These are phyloP conservation scores for Colletotrichum phormii DNA, from an alignment of 2,329 filamentous ascomycete species.

Conservation along the genomic window DNA sequence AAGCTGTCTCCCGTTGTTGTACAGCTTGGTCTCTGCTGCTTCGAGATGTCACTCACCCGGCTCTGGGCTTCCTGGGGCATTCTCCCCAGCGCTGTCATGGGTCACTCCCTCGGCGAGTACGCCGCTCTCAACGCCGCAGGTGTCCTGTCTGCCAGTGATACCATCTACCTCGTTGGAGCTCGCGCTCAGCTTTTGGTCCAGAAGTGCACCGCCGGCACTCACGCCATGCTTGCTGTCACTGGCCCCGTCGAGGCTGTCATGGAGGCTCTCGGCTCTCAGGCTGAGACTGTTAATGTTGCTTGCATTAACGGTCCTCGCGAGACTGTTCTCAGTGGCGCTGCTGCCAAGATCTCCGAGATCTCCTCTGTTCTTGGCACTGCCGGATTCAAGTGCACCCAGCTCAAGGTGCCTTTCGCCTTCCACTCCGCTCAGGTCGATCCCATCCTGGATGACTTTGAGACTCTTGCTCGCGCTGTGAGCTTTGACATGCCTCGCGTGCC, in stretches of 20 bases:
- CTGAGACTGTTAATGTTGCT: conserved; percentile 62
- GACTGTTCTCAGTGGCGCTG: conserved; percentile 73
- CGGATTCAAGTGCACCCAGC: conserved; percentile 56
- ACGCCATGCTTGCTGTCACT: conserved; percentile 67
- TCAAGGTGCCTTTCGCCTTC: conserved; percentile 65
- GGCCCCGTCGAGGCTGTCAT: conserved; percentile 63
- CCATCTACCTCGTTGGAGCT: conserved; percentile 77
- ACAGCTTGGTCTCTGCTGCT: conserved; percentile 65
- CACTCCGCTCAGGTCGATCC: conserved; percentile 65
- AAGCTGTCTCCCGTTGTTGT: conserved; percentile 62
- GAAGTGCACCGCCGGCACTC: conserved; percentile 73
- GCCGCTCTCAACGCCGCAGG: conserved; percentile 78
- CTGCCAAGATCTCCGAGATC: conserved; percentile 56
- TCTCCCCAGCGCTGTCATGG: conserved; percentile 65
- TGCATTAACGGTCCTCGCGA: conserved; percentile 83
- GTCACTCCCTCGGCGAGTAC: conserved; percentile 79
- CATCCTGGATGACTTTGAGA: conserved; percentile 69
- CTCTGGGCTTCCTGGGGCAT: conserved; percentile 70
- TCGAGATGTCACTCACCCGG: conserved; percentile 68
- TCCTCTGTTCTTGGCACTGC: conserved; percentile 48
- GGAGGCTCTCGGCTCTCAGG: conserved; percentile 59
- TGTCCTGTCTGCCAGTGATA: conserved; percentile 76
- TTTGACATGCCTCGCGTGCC: conserved; percentile 63
- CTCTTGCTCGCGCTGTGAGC: conserved; percentile 50
- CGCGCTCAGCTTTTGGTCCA: conserved; percentile 74